phyloP scores from a whole-genome alignment of 371 early-diverging fungal species.

The Rhizopus delemar region DNA sequence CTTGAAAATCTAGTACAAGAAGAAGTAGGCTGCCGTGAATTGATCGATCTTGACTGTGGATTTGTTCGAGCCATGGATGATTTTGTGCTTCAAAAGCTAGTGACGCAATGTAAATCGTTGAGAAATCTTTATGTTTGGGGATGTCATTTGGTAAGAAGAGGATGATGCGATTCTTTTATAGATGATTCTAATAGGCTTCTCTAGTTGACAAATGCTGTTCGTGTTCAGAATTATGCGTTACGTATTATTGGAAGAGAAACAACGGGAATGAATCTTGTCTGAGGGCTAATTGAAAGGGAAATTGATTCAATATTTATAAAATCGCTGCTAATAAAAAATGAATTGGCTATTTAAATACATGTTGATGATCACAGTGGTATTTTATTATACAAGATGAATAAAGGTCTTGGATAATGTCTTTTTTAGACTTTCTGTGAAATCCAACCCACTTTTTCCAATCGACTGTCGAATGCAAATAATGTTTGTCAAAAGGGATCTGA shows the following conservation, averaged over 20 bases:
- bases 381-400: too few species aligned
- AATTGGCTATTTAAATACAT: too few species aligned
- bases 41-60: slow-evolving; percentile 65
- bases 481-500: too few species aligned
- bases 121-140: slow-evolving; percentile 69
- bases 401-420: too few species aligned
- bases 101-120: slow-evolving; percentile 49
- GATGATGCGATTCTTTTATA: neutral
- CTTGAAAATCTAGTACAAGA: slow-evolving; percentile 50
- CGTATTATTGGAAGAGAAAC: slow-evolving; percentile 16
- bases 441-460: too few species aligned
- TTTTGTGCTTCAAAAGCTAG: slow-evolving; percentile 56
- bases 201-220: slow-evolving; percentile 2
- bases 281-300: too few species aligned
- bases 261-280: too few species aligned
- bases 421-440: too few species aligned
- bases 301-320: too few species aligned
- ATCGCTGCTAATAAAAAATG: too few species aligned
- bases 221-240: neutral
- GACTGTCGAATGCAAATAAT: too few species aligned
- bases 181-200: slow-evolving; percentile 1
- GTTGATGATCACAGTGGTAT: too few species aligned
- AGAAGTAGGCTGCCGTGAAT: slow-evolving; percentile 31
- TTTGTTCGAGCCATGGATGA: slow-evolving; percentile 79
- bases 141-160: slow-evolving; percentile 49